These are phyloP conservation scores for Aspergillus conjunctus DNA, from an alignment of 495 filamentous ascomycete genomes.

Conservation along the genomic window DNA sequence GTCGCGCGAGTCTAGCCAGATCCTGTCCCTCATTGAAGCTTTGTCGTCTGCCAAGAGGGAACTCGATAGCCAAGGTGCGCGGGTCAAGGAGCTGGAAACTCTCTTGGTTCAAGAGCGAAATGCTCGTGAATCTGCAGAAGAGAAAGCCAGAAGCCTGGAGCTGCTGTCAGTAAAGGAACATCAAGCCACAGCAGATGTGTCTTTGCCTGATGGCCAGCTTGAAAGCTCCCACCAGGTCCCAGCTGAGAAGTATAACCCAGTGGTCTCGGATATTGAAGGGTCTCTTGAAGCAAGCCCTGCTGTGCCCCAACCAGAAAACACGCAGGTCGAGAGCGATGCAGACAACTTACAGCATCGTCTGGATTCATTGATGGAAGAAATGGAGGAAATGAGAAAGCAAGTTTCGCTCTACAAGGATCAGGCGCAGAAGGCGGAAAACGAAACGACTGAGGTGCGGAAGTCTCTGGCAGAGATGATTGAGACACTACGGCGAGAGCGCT, in stretches of 20 bases:
- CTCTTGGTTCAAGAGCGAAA: slow-evolving; percentile 75
- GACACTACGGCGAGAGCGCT: slow-evolving; percentile 70
- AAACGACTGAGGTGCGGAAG: slow-evolving; percentile 65
- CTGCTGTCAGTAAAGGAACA: slow-evolving; percentile 34
- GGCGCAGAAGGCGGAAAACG: slow-evolving; percentile 78
- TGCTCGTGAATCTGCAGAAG: slow-evolving; percentile 81
- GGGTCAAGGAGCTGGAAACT: slow-evolving; percentile 79
- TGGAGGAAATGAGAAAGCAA: slow-evolving; percentile 78
- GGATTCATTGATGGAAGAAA: slow-evolving; percentile 78
- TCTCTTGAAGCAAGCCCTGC: slow-evolving; percentile 30
- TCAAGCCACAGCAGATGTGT: slow-evolving; percentile 27
- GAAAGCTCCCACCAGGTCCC: slow-evolving; percentile 19
- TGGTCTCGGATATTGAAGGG: slow-evolving; percentile 18
- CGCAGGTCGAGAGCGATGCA: slow-evolving; percentile 32
- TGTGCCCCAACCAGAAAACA: slow-evolving; percentile 37
- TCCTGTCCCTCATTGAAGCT: slow-evolving; percentile 77
- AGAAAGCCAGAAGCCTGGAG: slow-evolving; percentile 72
- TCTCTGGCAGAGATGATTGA: slow-evolving; percentile 88
- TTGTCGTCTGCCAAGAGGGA: slow-evolving; percentile 76
- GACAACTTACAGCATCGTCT: slow-evolving; percentile 67
- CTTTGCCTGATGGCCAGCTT: slow-evolving; percentile 37
- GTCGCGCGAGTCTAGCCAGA: slow-evolving; percentile 69
- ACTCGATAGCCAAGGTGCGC: slow-evolving; percentile 74
- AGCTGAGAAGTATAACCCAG: slow-evolving; percentile 18
- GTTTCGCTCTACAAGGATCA: slow-evolving; percentile 75